These are phyloP conservation scores for Suillus weaverae DNA, from an alignment of 768 basidiomycete genomes.

Conservation along the genomic window DNA sequence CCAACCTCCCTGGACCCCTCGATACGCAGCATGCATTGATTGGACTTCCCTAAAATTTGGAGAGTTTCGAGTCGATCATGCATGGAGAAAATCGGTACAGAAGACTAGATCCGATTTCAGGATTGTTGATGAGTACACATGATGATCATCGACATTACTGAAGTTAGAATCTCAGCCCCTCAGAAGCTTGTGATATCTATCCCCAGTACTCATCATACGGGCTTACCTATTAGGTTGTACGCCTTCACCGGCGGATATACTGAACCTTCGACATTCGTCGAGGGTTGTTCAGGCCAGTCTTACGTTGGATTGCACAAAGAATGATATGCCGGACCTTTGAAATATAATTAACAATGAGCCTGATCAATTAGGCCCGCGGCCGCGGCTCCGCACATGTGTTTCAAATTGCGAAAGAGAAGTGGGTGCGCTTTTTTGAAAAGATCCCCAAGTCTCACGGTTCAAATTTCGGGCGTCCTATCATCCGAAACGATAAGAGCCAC, in stretches of 20 bases:
- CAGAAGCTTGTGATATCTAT: neutral
- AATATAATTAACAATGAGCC: neutral
- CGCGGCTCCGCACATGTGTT: neutral
- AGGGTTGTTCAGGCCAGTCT: neutral
- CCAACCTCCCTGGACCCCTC: neutral
- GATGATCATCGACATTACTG: neutral
- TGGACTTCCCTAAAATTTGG: neutral
- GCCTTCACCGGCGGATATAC: neutral
- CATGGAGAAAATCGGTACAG: neutral
- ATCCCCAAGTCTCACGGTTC: no score
- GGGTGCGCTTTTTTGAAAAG: neutral
- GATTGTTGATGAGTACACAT: neutral
- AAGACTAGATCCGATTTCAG: neutral
- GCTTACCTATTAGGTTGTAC: neutral
- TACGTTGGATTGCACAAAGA: neutral
- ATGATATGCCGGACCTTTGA: neutral
- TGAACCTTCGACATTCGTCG: neutral
- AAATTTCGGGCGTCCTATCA: neutral
- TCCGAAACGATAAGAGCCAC: neutral
- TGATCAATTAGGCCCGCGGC: neutral
- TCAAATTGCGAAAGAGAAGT: neutral
- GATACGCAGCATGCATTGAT: neutral
- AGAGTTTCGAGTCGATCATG: neutral
- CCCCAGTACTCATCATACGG: neutral
- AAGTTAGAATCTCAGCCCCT: neutral